Conservation (phyloP, 1,139 yeast genomes). For the Diutina ranongensis region DNA sequence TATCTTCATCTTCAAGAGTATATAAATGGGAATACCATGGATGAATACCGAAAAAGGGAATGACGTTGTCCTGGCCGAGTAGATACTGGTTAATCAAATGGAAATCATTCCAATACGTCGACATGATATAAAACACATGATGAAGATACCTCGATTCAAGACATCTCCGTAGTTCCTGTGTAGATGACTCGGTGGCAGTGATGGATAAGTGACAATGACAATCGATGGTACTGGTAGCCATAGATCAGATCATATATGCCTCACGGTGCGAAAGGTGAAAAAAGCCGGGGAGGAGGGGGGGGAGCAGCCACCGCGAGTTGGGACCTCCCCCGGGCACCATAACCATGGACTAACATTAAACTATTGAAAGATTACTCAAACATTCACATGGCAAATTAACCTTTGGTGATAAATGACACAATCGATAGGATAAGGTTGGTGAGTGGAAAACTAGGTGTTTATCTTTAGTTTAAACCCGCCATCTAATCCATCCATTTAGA, state of each 20-base stretch:
- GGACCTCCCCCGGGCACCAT: no score
- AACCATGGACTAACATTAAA: no score
- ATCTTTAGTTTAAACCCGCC: no score
- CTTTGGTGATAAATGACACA: no score
- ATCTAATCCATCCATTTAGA: no score
- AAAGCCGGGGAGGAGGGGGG: neutral
- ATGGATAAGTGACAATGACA: conserved; percentile 3
- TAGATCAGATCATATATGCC: neutral
- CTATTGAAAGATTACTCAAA: neutral
- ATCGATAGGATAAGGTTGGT: no score
- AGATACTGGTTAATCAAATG: neutral
- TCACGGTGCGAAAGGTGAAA: neutral
- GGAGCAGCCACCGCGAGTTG: neutral
- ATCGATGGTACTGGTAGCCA: neutral
- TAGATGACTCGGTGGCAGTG: neutral
- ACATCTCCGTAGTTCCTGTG: neutral
- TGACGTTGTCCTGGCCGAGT: conserved; percentile 14
- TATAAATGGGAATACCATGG: conserved; percentile 82
- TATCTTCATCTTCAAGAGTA: conserved; percentile 14
- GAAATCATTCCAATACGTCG: conserved; percentile 1
- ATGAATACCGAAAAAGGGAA: conserved; percentile 73
- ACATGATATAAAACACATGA: neutral
- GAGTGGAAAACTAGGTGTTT: no score
- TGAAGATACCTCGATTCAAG: neutral
- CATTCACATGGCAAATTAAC: no score